Conservation (phyloP, 179 eudicot genomes). For the Silene vulgaris region DNA sequence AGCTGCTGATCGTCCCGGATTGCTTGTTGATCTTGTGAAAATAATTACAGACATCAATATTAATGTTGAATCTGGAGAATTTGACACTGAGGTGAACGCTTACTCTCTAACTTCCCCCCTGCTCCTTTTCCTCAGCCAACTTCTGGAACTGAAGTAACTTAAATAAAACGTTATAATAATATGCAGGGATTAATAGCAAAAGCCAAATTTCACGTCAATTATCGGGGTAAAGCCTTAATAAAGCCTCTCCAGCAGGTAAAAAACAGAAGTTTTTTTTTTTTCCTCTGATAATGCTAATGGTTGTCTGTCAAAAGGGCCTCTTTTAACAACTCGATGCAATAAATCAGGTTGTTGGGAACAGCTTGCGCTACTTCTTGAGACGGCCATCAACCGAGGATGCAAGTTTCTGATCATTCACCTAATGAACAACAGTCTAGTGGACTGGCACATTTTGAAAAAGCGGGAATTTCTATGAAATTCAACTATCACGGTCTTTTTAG, state of each 20-base stretch:
- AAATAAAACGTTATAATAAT: background rate
- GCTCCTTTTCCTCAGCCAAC: background rate
- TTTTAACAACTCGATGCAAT: constrained; percentile 9
- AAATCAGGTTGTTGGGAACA: constrained; percentile 71
- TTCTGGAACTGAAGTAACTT: background rate
- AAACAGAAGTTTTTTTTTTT: background rate
- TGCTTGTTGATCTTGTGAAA: constrained; percentile 90
- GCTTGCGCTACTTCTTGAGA: constrained; percentile 80
- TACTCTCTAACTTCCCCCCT: background rate
- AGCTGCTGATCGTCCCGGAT: constrained; percentile 85
- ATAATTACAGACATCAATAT: constrained; percentile 65
- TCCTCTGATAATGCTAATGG: background rate
- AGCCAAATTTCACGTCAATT: constrained; percentile 93
- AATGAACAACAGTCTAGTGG: background rate
- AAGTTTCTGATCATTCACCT: constrained; percentile 51
- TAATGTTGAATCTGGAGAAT: constrained; percentile 85
- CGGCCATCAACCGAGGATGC: constrained; percentile 88
- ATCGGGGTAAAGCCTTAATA: constrained; percentile 63
- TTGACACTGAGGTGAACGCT: constrained; percentile 76
- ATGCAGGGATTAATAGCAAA: constrained; percentile 78
- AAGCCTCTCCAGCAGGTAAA: constrained; percentile 88
- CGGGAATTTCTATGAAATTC: constrained; percentile 9
- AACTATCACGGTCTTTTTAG: constrained; percentile 11
- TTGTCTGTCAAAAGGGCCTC: background rate
- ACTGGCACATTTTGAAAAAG: constrained; percentile 7